These are phyloP conservation scores for Dipodascus geniculatus DNA, from an alignment of 805 yeast genomes.

Conservation along the genomic window DNA sequence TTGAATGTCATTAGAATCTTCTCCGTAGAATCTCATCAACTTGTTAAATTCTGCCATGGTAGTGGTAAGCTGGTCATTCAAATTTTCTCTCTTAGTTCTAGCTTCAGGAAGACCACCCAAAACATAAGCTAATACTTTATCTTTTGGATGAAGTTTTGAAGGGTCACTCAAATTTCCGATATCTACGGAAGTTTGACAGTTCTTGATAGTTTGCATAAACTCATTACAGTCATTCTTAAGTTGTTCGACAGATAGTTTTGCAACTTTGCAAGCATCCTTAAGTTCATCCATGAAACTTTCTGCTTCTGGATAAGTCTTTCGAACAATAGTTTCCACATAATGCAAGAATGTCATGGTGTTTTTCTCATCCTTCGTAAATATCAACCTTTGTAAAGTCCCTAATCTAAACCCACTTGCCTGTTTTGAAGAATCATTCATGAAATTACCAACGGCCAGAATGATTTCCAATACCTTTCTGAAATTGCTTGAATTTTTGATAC, in stretches of 20 bases:
- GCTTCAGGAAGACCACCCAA: conserved; percentile 66
- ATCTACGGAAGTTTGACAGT: conserved; percentile 61
- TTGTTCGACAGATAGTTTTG: conserved; percentile 75
- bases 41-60: conserved; percentile 55
- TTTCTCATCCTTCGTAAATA: conserved; percentile 79
- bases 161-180: conserved; percentile 82
- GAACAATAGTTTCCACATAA: conserved; percentile 80
- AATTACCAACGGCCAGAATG: conserved; percentile 86
- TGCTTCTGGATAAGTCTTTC: conserved; percentile 72
- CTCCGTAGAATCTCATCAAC: conserved; percentile 83
- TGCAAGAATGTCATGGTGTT: conserved; percentile 85
- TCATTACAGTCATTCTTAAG: conserved; percentile 60
- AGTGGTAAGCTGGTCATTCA: conserved; percentile 50
- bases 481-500: conserved; percentile 52
- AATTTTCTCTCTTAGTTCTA: conserved; percentile 49
- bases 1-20: conserved; percentile 59
- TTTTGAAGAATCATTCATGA: conserved; percentile 86
- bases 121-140: conserved; percentile 51
- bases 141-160: conserved; percentile 70
- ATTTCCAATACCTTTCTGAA: conserved; percentile 68
- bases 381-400: conserved; percentile 78
- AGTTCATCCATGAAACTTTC: conserved; percentile 67
- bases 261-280: conserved; percentile 42
- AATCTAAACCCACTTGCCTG: conserved; percentile 90
- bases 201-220: conserved; percentile 47